These are phyloP conservation scores for Nothopassalora personata DNA, from an alignment of 2,329 filamentous ascomycete species.

Conservation along the genomic window DNA sequence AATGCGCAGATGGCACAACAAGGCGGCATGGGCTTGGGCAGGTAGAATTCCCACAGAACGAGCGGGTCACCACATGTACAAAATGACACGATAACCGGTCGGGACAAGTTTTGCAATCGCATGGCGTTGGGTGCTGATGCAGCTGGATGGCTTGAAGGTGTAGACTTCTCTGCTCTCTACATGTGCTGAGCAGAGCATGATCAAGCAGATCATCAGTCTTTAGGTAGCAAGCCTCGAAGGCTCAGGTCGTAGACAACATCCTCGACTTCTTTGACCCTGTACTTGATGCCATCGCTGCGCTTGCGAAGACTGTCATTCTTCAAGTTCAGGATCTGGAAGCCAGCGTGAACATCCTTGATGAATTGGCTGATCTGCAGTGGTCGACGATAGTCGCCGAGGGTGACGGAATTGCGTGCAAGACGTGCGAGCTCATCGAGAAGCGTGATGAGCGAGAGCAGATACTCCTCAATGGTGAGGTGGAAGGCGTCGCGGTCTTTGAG, in stretches of 20 bases:
- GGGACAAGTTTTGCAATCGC: neutral
- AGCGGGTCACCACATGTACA: slow-evolving; percentile 7
- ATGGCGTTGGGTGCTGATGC: neutral
- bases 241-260: slow-evolving; percentile 96
- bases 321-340: slow-evolving; percentile 93
- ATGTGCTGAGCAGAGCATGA: neutral
- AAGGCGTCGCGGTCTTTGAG: slow-evolving; percentile 85
- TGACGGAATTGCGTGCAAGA: slow-evolving; percentile 90
- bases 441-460: slow-evolving; percentile 79
- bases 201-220: slow-evolving; percentile 12
- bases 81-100: slow-evolving; percentile 6
- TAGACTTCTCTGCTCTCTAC: slow-evolving; percentile 13
- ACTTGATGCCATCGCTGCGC: slow-evolving; percentile 90
- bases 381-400: slow-evolving; percentile 77
- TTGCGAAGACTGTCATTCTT: slow-evolving; percentile 91
- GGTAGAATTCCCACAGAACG: slow-evolving; percentile 9
- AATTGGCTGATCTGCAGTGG: slow-evolving; percentile 86
- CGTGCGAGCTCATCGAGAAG: slow-evolving; percentile 87
- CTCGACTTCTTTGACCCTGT: slow-evolving; percentile 95
- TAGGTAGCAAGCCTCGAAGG: slow-evolving; percentile 62
- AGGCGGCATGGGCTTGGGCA: slow-evolving; percentile 39
- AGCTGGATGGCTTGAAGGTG: neutral
- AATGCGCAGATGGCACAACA: slow-evolving; percentile 63
- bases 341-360: slow-evolving; percentile 90
- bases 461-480: slow-evolving; percentile 95